Percentiles rank a stretch among this genome's conserved stretches.
Conservation (phyloP, 305 asterid species). For the Fraxinus baroniana region DNA sequence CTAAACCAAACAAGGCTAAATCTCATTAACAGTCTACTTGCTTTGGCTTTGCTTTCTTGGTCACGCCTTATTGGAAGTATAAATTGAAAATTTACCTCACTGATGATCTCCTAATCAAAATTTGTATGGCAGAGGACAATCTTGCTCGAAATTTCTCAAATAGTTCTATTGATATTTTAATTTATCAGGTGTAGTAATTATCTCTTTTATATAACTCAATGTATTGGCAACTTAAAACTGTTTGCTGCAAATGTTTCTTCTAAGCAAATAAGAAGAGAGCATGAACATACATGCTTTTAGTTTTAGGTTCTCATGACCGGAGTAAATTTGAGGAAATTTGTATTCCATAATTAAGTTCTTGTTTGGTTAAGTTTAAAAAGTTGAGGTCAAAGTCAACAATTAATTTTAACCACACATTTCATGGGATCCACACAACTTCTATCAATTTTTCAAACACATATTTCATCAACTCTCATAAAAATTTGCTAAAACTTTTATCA, state of each 20-base stretch:
- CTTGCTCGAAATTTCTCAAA: not conserved
- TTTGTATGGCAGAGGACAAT: not conserved
- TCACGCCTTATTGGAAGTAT: not conserved
- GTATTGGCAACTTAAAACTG: not conserved
- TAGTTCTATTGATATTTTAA: not conserved
- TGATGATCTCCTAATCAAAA: not conserved
- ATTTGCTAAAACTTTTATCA: not conserved
- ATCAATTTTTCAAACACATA: not conserved
- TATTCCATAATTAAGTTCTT: not conserved
- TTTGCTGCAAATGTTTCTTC: not conserved
- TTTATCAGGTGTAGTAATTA: not conserved
- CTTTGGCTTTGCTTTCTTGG: not conserved
- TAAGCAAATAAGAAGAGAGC: not conserved
- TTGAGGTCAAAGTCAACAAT: not conserved
- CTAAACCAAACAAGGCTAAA: not conserved
- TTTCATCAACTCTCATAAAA: not conserved
- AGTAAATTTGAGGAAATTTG: not conserved
- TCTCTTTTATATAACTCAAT: not conserved
- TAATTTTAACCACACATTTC: no score
- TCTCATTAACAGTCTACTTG: not conserved
- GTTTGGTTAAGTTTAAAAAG: not conserved
- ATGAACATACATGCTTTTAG: not conserved
- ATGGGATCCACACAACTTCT: not conserved
- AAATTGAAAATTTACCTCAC: not conserved
- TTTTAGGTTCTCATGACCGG: not conserved